phyloP scores from a whole-genome alignment of 768 basidiomycete genomes.

The Fistulinella prunicolor region DNA sequence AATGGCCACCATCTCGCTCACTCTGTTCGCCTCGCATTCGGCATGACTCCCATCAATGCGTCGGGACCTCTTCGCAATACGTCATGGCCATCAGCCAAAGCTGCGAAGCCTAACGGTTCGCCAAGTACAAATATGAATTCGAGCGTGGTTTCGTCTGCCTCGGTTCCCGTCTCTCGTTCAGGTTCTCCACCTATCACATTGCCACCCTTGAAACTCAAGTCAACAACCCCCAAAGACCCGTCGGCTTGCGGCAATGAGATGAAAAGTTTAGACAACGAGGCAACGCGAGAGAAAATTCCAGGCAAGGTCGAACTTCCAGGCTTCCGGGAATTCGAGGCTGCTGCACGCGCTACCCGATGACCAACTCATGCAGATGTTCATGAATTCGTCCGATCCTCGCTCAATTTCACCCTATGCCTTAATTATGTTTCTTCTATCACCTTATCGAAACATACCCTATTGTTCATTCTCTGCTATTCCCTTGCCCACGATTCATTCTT shows the following conservation, averaged over 20 bases:
- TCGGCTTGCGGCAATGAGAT: slow-evolving; percentile 18
- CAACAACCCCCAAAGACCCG: slow-evolving; percentile 16
- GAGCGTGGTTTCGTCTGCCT: slow-evolving; percentile 17
- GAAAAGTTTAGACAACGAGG: slow-evolving; percentile 21
- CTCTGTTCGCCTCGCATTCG: slow-evolving; percentile 83
- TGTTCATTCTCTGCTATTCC: slow-evolving; percentile 1
- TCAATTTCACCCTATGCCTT: slow-evolving; percentile 1
- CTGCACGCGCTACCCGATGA: slow-evolving; percentile 28
- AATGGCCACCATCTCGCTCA: slow-evolving; percentile 72
- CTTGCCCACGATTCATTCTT: slow-evolving; percentile 5
- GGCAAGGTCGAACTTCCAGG: slow-evolving; percentile 53
- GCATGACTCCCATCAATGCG: slow-evolving; percentile 79
- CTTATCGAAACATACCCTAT: slow-evolving; percentile 22
- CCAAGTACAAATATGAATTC: slow-evolving; percentile 7
- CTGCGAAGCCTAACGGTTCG: slow-evolving; percentile 9
- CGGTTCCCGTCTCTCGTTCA: slow-evolving; percentile 57
- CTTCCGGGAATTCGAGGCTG: slow-evolving; percentile 64
- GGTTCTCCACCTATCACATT: slow-evolving; percentile 69
- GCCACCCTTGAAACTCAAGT: slow-evolving; percentile 58
- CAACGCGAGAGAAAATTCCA: slow-evolving; percentile 15
- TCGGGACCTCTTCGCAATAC: slow-evolving; percentile 35
- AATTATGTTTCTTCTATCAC: slow-evolving; percentile 7
- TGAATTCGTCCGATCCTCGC: neutral
- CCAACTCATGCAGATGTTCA: slow-evolving; percentile 3
- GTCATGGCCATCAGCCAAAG: slow-evolving; percentile 35